Base-by-base conservation (phyloP, 768 basidiomycete genomes). In the Clavaria fumosa region DNA sequence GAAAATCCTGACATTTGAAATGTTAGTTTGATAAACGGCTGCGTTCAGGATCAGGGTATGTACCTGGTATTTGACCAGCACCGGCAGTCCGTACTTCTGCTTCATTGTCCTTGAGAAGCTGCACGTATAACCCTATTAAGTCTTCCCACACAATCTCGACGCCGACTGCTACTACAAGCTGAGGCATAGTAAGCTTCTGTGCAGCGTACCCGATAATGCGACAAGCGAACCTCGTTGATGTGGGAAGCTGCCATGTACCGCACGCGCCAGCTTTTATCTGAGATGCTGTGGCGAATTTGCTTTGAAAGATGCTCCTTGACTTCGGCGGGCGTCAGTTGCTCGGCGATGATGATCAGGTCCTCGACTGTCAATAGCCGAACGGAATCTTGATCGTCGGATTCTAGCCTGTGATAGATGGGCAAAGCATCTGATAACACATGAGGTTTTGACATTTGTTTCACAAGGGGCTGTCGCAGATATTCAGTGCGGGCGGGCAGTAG, bases 191-290 rank as follows among this genome's bases (percentile, higher is more conserved):
- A 46, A 40, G 39, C 42, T 27, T 40, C 24, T 32, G 21, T 11
- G 20, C 15, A n/a, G 18, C 12, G 26, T 18, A 15, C 17, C 12
- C 7, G 12, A 4, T 4, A 3, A 32, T 23, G 20, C 33, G 35
- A 30, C 5, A 11, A 10, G 45, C 64, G 40, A 45, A 84, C 88
- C 69, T 90, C 82, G 46, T 97, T 95, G 59, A 97, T 97, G 56
- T 96, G 86, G 45, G 74, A 88, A 2, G 91, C 93, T 11, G 90
- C 89, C 91, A 97, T 96, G 58, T 96, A 99, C 54, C 95, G 69
- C 37, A 99, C 95, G 47, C 95, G 69, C 95, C 95, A 99, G 54
- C 89, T 93, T 66, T 96, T 95, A 58, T 99, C 95, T 7, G 76
- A 67, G 34, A 95, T 78, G 45, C 82, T 84, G 43, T 79, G 72